These are phyloP conservation scores for Noccaea bulbosa DNA, from an alignment of 345 rosid genomes.

Conservation along the genomic window DNA sequence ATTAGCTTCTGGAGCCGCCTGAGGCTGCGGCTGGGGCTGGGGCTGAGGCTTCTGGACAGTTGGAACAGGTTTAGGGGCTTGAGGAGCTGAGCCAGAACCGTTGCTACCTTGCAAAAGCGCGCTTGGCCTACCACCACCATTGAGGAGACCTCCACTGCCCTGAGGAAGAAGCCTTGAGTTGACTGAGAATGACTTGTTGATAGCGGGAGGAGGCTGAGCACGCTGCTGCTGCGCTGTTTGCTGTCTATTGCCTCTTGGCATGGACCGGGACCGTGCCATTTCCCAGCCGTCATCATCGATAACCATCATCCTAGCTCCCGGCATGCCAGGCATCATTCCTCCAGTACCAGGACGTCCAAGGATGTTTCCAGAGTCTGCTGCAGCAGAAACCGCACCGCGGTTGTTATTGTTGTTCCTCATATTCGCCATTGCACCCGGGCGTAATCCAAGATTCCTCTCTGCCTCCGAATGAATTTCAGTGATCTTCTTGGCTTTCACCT, in stretches of 20 bases:
- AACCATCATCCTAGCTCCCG: slow-evolving; percentile 75
- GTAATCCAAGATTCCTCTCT: slow-evolving; percentile 78
- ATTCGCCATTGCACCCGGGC: slow-evolving; percentile 83
- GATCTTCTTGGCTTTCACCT: slow-evolving; percentile 93
- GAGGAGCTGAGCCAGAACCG: slow-evolving; percentile 43
- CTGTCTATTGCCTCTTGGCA: slow-evolving; percentile 69
- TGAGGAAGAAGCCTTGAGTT: slow-evolving; percentile 72
- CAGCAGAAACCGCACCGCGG: slow-evolving; percentile 53
- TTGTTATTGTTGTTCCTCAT: slow-evolving; percentile 50
- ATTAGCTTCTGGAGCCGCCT: slow-evolving; percentile 24
- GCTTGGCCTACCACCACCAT: slow-evolving; percentile 63
- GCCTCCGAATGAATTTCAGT: slow-evolving; percentile 93
- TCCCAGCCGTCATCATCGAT: slow-evolving; percentile 79
- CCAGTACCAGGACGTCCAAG: slow-evolving; percentile 77
- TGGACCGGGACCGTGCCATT: slow-evolving; percentile 56
- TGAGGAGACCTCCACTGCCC: slow-evolving; percentile 63
- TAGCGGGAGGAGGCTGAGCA: slow-evolving; percentile 47
- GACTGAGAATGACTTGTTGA: slow-evolving; percentile 54
- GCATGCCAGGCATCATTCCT: slow-evolving; percentile 98
- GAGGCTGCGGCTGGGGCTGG: slow-evolving; percentile 19
- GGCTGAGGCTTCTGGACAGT: slow-evolving; percentile 15
- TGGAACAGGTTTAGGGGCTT: slow-evolving; percentile 32
- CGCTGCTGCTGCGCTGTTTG: slow-evolving; percentile 45
- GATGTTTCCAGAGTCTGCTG: slow-evolving; percentile 53
- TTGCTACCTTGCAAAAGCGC: slow-evolving; percentile 72